Evolutionary conservation across 306 rosid species (phyloP).

Genomic region (Lupinus albus): DNA sequence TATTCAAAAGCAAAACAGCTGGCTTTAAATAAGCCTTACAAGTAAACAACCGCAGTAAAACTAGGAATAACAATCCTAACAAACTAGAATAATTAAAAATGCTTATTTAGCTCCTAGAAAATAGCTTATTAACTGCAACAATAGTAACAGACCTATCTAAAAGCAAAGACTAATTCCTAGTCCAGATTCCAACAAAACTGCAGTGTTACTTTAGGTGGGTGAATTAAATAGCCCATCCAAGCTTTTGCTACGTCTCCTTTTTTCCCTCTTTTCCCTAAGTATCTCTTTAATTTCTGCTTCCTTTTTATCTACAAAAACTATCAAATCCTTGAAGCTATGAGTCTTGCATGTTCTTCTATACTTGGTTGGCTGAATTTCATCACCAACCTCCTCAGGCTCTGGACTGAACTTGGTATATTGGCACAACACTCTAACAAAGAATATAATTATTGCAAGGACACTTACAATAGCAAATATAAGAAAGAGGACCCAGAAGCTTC

Average conservation of each 20-base stretch:
- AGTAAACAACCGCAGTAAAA: too few species aligned
- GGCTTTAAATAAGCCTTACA: too few species aligned
- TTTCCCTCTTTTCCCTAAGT: conserved; percentile 48
- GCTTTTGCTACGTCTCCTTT: conserved; percentile 34
- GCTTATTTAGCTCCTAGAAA: too few species aligned
- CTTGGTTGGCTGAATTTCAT: conserved; percentile 46
- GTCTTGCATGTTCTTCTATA: conserved; percentile 40
- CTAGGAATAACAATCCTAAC: too few species aligned
- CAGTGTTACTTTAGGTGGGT: conserved; percentile 32
- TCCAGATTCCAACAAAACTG: too few species aligned
- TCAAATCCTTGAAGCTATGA: conserved; percentile 55
- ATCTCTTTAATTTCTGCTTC: conserved; percentile 67
- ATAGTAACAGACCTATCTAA: too few species aligned
- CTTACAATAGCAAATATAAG: conserved; percentile 65
- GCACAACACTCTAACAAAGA: conserved; percentile 51
- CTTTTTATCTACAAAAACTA: conserved; percentile 64
- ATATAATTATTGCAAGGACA: conserved; percentile 53
- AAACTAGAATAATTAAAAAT: too few species aligned
- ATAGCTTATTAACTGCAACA: too few species aligned
- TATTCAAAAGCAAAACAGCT: too few species aligned
- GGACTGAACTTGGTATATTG: conserved; percentile 62
- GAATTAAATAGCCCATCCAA: conserved; percentile 35
- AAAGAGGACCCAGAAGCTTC: conserved; percentile 89
- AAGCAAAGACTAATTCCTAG: too few species aligned
- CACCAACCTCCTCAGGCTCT: conserved; percentile 38